Evolutionary conservation across 2,329 filamentous ascomycete species (phyloP).

Genomic region (Endocalyx cinctus): DNA sequence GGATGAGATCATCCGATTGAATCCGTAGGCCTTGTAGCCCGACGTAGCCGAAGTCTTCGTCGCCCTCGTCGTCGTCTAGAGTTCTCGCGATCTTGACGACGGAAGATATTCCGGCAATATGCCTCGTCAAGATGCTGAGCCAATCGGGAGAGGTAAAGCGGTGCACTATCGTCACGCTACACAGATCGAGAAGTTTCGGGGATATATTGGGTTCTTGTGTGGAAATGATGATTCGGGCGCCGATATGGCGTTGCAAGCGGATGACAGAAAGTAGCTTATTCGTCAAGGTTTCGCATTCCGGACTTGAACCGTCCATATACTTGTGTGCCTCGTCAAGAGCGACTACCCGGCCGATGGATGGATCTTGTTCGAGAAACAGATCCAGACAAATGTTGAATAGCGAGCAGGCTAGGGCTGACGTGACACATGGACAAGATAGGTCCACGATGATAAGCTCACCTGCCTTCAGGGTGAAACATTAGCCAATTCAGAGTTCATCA

Average conservation of each 20-base stretch:
- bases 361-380: constrained; percentile 56
- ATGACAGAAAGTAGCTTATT: constrained; percentile 59
- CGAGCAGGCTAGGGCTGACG: constrained; percentile 60
- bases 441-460: constrained; percentile 64
- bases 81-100: neutral
- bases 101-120: constrained; percentile 43
- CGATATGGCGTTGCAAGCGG: constrained; percentile 66
- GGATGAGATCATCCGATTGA: constrained; percentile 4
- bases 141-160: constrained; percentile 65
- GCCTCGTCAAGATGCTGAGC: constrained; percentile 39
- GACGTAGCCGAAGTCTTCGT: neutral
- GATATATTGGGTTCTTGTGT: constrained; percentile 76
- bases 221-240: constrained; percentile 62
- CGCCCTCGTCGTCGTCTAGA: constrained; percentile 1
- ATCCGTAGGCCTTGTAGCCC: constrained; percentile 4
- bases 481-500: constrained; percentile 14
- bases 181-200: constrained; percentile 64
- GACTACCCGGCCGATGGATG: constrained; percentile 52
- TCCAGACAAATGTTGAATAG: constrained; percentile 69
- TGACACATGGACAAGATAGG: constrained; percentile 67
- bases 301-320: constrained; percentile 56
- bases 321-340: constrained; percentile 78
- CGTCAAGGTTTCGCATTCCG: constrained; percentile 56
- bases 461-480: constrained; percentile 22
- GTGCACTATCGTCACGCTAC: constrained; percentile 67